Conservation (phyloP, 2,329 filamentous ascomycete species). For the Beauveria pseudobassiana region DNA sequence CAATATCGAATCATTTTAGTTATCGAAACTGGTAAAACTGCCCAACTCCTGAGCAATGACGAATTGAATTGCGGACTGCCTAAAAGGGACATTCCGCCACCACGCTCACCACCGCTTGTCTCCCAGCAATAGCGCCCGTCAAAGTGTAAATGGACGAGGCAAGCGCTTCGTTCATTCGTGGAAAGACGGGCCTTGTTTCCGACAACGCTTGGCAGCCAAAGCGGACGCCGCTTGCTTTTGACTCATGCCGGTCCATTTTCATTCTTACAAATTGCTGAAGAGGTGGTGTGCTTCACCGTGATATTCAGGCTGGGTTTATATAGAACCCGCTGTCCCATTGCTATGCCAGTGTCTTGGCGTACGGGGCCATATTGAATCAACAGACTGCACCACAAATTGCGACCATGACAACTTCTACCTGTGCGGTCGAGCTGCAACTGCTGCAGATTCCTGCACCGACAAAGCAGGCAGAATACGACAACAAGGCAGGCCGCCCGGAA, state of each 20-base stretch:
- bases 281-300: too few species aligned
- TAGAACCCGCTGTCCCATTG: background rate
- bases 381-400: background rate
- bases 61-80: background rate
- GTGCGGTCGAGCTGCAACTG: slow-evolving; percentile 5
- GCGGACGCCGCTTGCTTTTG: background rate
- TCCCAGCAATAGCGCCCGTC: too few species aligned
- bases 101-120: background rate
- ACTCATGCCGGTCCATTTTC: slow-evolving; percentile 1
- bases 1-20: background rate
- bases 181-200: slow-evolving; percentile 2
- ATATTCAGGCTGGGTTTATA: background rate
- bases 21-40: too few species aligned
- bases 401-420: background rate
- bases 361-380: background rate
- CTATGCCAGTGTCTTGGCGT: background rate
- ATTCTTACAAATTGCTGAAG: background rate
- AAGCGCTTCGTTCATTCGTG: background rate
- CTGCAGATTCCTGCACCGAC: background rate
- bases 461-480: background rate
- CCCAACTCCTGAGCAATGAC: background rate
- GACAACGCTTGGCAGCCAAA: background rate
- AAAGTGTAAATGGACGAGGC: background rate
- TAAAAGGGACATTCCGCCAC: slow-evolving; percentile 3
- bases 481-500: background rate